Conservation (phyloP, 1,139 yeast species). For the Sugiyamaella neomexicana region DNA sequence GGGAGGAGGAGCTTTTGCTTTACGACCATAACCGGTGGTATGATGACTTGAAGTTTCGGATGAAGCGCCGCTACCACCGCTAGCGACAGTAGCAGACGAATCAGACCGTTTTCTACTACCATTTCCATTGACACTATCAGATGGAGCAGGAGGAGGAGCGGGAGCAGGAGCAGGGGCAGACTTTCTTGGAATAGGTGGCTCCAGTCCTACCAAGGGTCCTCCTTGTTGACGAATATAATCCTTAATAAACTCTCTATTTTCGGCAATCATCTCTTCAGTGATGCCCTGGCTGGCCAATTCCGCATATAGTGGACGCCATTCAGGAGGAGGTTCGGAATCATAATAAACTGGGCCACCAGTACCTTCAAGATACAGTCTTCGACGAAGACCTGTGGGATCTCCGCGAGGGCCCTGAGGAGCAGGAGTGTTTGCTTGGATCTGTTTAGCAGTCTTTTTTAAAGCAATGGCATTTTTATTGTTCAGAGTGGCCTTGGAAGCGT, state of each 20-base stretch:
- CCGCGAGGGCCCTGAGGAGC: constrained; percentile 75
- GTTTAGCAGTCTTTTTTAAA: constrained; percentile 45
- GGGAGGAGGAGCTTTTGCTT: constrained; percentile 51
- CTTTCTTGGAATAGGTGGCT: constrained; percentile 78
- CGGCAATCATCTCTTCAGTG: constrained; percentile 86
- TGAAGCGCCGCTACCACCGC: constrained; percentile 25
- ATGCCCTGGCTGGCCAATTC: constrained; percentile 80
- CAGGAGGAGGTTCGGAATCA: constrained; percentile 80
- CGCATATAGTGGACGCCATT: constrained; percentile 74
- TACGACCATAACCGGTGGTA: constrained; percentile 25
- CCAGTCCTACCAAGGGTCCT: constrained; percentile 81
- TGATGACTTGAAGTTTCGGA: constrained; percentile 22
- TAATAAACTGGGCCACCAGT: constrained; percentile 54
- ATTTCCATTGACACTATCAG: not conserved
- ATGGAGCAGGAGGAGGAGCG: too few species aligned
- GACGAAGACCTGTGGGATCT: constrained; percentile 44
- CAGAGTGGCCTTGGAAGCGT: constrained; percentile 82
- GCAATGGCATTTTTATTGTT: constrained; percentile 88
- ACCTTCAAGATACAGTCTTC: constrained; percentile 59
- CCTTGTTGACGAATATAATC: constrained; percentile 75
- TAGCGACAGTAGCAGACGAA: constrained; percentile 28
- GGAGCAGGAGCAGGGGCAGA: too few species aligned
- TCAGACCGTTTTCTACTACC: constrained; percentile 23
- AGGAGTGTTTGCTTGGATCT: constrained; percentile 42
- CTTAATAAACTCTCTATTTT: constrained; percentile 77